Base-by-base conservation (phyloP, 805 yeast species). In the Torulaspora gathmanii region DNA sequence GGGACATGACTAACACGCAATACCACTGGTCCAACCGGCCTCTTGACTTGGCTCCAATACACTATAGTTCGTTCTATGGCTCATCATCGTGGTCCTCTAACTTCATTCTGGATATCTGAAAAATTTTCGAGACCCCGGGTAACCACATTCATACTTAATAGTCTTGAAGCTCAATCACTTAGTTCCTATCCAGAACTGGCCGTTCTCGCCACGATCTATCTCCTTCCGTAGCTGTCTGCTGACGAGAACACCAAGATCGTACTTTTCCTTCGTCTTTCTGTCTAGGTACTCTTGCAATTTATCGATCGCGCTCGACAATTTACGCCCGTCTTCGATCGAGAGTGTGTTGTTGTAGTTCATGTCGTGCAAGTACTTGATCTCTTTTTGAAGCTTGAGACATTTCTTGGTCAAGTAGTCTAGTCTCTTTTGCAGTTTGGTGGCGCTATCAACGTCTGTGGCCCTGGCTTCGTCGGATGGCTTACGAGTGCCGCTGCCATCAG, bases 181-280 rank as follows among this genome's bases (percentile, higher is more conserved):
- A 15, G 54, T 53, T 4, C 67, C 63, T 12, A 63, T 58, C 68
- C 68, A 64, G 45, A 64, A 64, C 31, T 63, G 61, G 26, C 67
- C 73, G 45, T 67, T 62, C 42, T 68, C 71, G 23, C 74, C 74
- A 42, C 69, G 64, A 47, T 70, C 70, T 25, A 70, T 69, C 45
- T 70, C 61, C 37, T 61, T 67, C 53, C 75, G 64, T 34, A 71
- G 55, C 19, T 69, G 68, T 36, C 73, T 63, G 19, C 73, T 68
- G 29, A 71, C 47, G 34, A 59, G 53, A 5, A 70, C 68, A 12
- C 74, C 75, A 3, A 69, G 55, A 33, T 71, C 75, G 51, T 71
- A 70, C 50, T 67, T 68, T 52, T 70, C 71, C 54, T 70, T 71
- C 37, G 63, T 65, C 51, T 71, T 70, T 37, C 60, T 63, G 40